Percentiles rank a stretch among this genome's conserved stretches.
These are phyloP conservation scores for Colletotrichum sp. DNA, from an alignment of 2,329 filamentous ascomycete species.

Conservation along the genomic window DNA sequence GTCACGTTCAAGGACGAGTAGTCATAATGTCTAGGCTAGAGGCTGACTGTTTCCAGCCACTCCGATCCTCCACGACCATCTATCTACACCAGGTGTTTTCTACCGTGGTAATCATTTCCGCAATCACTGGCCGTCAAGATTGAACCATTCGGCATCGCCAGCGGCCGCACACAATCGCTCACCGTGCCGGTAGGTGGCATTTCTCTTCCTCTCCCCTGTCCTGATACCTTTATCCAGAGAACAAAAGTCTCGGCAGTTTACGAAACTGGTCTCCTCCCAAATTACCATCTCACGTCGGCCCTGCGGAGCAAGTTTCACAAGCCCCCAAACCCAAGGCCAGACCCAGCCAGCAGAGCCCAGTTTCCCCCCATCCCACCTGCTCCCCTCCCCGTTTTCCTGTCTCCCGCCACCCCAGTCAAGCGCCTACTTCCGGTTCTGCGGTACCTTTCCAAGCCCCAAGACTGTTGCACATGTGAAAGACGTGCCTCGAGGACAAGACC, in stretches of 20 bases:
- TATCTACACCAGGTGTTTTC: neutral
- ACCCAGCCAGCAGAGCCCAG: neutral
- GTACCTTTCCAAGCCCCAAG: neutral
- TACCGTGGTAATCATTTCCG: neutral
- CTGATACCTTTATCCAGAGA: conserved; percentile 23
- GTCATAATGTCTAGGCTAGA: neutral
- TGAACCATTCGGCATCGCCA: neutral
- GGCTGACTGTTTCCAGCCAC: conserved; percentile 5
- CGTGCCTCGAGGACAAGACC: conserved; percentile 1
- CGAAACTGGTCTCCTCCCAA: conserved; percentile 26
- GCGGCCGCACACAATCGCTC: conserved; percentile 3
- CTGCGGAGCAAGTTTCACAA: conserved; percentile 33
- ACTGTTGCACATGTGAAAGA: conserved; percentile 18
- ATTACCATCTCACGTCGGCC: conserved; percentile 31
- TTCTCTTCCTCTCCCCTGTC: conserved; percentile 14
- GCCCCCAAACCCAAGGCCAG: conserved; percentile 19
- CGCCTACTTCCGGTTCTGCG: conserved; percentile 3
- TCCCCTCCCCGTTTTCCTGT: neutral
- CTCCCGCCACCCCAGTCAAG: conserved; percentile 16
- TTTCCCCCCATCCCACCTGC: neutral
- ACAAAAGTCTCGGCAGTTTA: conserved; percentile 34
- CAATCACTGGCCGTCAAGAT: neutral
- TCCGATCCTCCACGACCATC: neutral
- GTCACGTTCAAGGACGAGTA: neutral
- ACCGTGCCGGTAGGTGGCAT: conserved; percentile 8